Base-by-base conservation (phyloP, 2,329 filamentous ascomycete genomes). In the Penicillium freii region DNA sequence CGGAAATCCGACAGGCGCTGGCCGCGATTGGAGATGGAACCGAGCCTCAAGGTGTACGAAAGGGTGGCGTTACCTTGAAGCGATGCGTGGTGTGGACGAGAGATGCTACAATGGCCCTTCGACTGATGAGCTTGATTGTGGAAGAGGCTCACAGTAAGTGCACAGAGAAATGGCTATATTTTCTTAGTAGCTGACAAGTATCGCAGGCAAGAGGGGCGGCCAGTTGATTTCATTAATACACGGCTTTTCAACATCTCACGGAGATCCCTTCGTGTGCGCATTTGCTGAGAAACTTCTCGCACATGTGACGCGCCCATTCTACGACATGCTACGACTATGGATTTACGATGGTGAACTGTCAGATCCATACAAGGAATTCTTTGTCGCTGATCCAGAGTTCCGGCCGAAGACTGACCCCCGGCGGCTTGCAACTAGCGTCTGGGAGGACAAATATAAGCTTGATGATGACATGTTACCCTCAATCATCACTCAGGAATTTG, bases 261-360 rank as follows among this genome's bases (percentile, higher is more conserved):
- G 94, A 43, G 94, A 99, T 65, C 94, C 94, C 0, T 92, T 97
- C 63, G 94, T 99, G 27, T 90, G 90, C 61, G 88, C 88, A 0
- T 97, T 97, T 77, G 94, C 94, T 0, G 93, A 97, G 73, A 86
- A 93, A 25, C 81, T 99, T 29, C 82, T 99, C 6, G 83, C 84
- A 6, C 90, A 93, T 68, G 90, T 99, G 53, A 97, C 94, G 1
- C 84, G 90, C 17, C 95, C 95, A 0, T 99, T 99, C 71, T 99
- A 99, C 73, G 91, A 95, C 68, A 97, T 99, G 79, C 81, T 99
- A 53, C 87, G 92, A 54, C 89, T 91, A 67, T 99, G 94, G 94
- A 96, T 99, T 50, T 99, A 99, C 70, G 93, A 99, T 69, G 94
- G 94, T 59, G 95, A 99, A 78, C 82, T 99, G 15, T 92, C 91